phyloP scores from a whole-genome alignment of 2,329 filamentous ascomycete species.

The Tolypocladium guangdongense region DNA sequence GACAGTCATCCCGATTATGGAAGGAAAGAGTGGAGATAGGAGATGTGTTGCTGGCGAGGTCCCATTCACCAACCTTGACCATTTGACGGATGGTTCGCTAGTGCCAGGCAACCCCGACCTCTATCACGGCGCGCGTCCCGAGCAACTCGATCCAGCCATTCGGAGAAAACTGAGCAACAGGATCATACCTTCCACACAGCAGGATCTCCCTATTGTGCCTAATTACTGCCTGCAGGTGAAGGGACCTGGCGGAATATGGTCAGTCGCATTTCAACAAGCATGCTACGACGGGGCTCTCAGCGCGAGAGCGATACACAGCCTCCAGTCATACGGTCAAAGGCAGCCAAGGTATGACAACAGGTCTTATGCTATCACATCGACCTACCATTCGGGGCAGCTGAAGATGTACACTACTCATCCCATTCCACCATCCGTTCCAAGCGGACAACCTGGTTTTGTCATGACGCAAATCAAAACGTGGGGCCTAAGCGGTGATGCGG shows the following conservation, averaged over 20 bases:
- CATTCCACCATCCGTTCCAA: conserved; percentile 5
- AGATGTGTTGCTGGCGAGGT: too few species aligned
- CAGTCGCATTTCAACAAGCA: conserved; percentile 20
- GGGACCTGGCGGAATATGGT: conserved; percentile 16
- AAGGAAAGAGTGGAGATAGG: too few species aligned
- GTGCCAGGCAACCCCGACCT: too few species aligned
- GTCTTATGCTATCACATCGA: conserved; percentile 22
- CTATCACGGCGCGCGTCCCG: too few species aligned
- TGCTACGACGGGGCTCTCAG: conserved; percentile 24
- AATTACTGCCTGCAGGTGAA: too few species aligned
- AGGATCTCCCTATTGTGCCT: too few species aligned
- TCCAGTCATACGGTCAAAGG: conserved; percentile 20
- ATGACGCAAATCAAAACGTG: conserved; percentile 24
- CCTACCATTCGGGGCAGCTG: conserved; percentile 24
- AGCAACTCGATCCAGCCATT: too few species aligned
- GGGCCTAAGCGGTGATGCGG: conserved; percentile 13
- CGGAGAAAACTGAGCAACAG: too few species aligned
- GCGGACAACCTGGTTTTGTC: conserved; percentile 18
- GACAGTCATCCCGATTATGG: too few species aligned
- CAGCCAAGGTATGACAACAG: conserved; percentile 24
- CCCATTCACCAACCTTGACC: too few species aligned
- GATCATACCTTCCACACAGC: too few species aligned
- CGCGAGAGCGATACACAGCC: conserved; percentile 19
- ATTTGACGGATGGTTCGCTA: too few species aligned
- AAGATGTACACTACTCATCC: conserved; percentile 20